phyloP scores from a whole-genome alignment of 768 basidiomycete species.

The Tylopilus vinaceipallidus region DNA sequence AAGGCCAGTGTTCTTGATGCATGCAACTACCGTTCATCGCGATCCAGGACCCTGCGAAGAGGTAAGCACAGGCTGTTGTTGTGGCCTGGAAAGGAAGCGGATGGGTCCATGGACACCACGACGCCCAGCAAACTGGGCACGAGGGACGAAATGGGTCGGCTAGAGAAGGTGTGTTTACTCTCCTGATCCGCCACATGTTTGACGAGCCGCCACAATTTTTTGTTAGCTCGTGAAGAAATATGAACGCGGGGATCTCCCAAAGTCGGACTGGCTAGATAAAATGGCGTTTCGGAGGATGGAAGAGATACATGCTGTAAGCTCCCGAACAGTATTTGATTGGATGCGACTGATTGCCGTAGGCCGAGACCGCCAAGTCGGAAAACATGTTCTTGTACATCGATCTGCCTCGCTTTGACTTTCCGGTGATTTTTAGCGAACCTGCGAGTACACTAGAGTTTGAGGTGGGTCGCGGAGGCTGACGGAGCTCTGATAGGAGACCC shows the following conservation, averaged over 20 bases:
- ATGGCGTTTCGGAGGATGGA: slow-evolving; percentile 94
- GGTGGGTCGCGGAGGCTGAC: background rate
- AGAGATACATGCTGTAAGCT: slow-evolving; percentile 82
- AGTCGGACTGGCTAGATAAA: slow-evolving; percentile 95
- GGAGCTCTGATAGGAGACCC: slow-evolving; percentile 36
- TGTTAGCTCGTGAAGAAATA: slow-evolving; percentile 97
- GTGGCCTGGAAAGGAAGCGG: slow-evolving; percentile 83
- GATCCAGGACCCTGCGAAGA: slow-evolving; percentile 73
- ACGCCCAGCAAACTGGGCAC: slow-evolving; percentile 85
- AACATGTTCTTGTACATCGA: slow-evolving; percentile 97
- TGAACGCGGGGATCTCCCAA: slow-evolving; percentile 88
- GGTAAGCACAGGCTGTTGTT: slow-evolving; percentile 88
- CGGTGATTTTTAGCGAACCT: slow-evolving; percentile 91
- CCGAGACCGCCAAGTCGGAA: slow-evolving; percentile 87
- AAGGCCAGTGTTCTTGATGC: slow-evolving; percentile 16
- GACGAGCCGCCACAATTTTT: background rate
- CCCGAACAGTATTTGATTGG: background rate
- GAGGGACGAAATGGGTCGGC: slow-evolving; percentile 90
- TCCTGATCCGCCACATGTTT: background rate
- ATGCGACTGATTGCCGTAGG: slow-evolving; percentile 42
- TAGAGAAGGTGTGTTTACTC: slow-evolving; percentile 70
- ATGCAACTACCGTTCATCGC: background rate
- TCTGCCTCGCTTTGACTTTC: slow-evolving; percentile 94
- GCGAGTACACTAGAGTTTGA: slow-evolving; percentile 39
- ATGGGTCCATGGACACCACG: slow-evolving; percentile 73